Evolutionary conservation across 257 asterid species (phyloP), one percentile per base, ranked within the genome.

Genomic region (Solanum paucissectum): DNA sequence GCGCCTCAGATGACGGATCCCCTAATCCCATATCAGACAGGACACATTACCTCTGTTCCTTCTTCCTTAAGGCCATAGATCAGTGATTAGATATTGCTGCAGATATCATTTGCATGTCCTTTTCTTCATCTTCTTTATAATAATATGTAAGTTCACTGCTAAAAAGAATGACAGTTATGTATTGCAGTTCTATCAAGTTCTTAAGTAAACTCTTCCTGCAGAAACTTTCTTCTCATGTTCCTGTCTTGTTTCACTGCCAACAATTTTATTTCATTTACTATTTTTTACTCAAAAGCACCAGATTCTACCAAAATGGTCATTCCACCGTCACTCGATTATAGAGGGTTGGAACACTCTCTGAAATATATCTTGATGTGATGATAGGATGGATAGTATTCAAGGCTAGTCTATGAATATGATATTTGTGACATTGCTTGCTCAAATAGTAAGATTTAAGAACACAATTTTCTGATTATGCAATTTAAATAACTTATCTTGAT

Each of bases 41-140:
- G 94, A 88, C 92, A 88, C 87, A 89, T 93, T 83, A 93, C 91
- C 91, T 89, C 94, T 16, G 94, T 94, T 71, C 87, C 98, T 23
- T 92, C 95, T 3, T 75, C 93, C 66, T 89, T 94, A 14, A 75
- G 46, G 71, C 92, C 92, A 4, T 95, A 95, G 95, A 92, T 89
- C 12, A 87, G 86, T 86, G 96, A 96, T 90, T 94, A 87, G 92
- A 40, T 84, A 11, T 34, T 87, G 40, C 18, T 37, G 21, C 37
- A 60, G 32, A 38, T 42, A 29, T 46, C 12, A 42, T 20, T 42
- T 40, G 9, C 20, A 73, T 73, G 38, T 71, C n/a, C 62, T 40
- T 71, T 55, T n/a, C 85, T 16, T 42, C 14, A 32, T 14, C 86
- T 87, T 34, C 83, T 42, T 86, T 3, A 44, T 21, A 3, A 60